Base-by-base conservation (phyloP, 371 early-diverging fungal genomes). In the Chytridium lagenaria region DNA sequence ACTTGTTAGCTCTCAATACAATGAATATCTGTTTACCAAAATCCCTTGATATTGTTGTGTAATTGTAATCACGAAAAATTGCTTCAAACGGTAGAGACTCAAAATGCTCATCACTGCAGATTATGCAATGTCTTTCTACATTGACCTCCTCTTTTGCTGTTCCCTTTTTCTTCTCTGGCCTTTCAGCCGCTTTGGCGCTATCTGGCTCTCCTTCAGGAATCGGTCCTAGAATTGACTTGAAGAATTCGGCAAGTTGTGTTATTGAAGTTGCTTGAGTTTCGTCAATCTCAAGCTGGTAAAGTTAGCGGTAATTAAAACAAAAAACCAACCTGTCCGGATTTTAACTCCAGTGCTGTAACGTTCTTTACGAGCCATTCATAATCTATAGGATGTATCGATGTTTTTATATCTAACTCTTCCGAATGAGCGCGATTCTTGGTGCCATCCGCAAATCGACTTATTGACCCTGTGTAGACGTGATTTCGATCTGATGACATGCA, bases 381-480 rank as follows among this genome's bases (percentile, higher is more conserved):
- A 57, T n/a, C 57, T 15, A 30, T 57, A 44, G 44, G 44, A 44
- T 7, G 5, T 23, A 57, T 57, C n/a, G 10, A 23, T 1, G 50
- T 70, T 23, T 40, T 51, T 28, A 69, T 44, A 26, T n/a, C 15
- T 59, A 75, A 64, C 44, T 75, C 75, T 12, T 75, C 75, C 1
- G 59, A 31, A 1, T 70, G 66, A n/a, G 15, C 23, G 31, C 67
- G 69, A 1, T 64, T 49, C 51, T 70, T 75, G 16, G 26, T 36
- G 10, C 50, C 28, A n/a, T 74, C 69, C 28, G 69, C 63, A 15
- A 23, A 49, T 63, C 65, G 39, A 37, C 34, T 37, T 30, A 74
- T 0, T 0, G 69, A 0, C 22, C 55, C 64, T 38, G 34, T 36
- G 40, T 31, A 70, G n/a, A 75, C 23, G n/a, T 34, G 31, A 15